Base-by-base conservation (phyloP, 257 asterid species). In the Ilex aquifolium region DNA sequence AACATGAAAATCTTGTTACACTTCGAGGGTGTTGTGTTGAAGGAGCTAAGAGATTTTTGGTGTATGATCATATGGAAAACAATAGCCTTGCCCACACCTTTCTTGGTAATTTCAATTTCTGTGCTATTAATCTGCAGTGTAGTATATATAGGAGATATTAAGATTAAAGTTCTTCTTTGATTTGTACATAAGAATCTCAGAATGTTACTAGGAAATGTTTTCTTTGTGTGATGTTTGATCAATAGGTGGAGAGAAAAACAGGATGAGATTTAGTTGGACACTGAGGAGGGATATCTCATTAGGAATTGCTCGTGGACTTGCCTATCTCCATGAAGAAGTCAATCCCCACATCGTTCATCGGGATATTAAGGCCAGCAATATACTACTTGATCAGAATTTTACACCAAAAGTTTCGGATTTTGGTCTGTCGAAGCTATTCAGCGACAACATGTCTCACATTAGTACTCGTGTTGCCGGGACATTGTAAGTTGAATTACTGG, bases 381-480 rank as follows among this genome's bases (percentile, higher is more conserved):
- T 89, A 66, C 94, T 89, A 63, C 78, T 89, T 16, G 91, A 89
- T 61, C 66, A 57, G 14, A 64, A 86, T 63, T 82, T 82, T 66
- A 75, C 71, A 1, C 90, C 97, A n/a, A 89, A 87, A 48, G 69
- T 89, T 4, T 84, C 86, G 0, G 97, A 89, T 75, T 89, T 89
- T 52, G 97, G 95, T 75, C 69, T 89, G 62, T 85, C 95, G 15
- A 87, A 79, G 65, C 71, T 89, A 32, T 80, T 87, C 31, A 63
- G 79, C n/a, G 94, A 83, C 59, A 69, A 81, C 44, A 74, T 39
- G 3, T 84, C 97, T 0, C 64, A 83, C 78, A 79, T 89, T 51
- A 87, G 94, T 71, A 89, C 97, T 59, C 88, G 86, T 15, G 97
- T 89, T 2, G 97, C 97, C 1, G 97, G 95, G 10, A 89, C 97